Conservation (phyloP, 306 rosid genomes). For the Pachyrhizus erosus region DNA sequence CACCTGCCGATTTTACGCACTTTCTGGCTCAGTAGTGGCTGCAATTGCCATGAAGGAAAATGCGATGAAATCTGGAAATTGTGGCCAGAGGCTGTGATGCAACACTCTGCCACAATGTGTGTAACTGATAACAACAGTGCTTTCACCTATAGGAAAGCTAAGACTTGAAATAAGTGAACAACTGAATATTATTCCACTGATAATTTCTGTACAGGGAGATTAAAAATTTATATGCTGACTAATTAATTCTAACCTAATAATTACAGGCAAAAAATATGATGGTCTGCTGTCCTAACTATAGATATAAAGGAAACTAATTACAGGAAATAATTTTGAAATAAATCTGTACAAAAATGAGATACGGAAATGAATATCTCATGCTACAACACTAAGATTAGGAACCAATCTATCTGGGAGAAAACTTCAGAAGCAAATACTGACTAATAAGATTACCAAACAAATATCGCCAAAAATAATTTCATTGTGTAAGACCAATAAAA, state of each 20-base stretch:
- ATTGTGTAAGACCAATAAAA: neutral
- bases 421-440: neutral
- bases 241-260: neutral
- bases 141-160: neutral
- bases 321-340: neutral
- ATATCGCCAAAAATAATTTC: neutral
- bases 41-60: neutral
- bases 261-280: neutral
- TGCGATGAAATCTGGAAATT: neutral
- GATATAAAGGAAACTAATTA: neutral
- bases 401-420: constrained; percentile 6
- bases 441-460: constrained; percentile 16
- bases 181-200: neutral
- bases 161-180: neutral
- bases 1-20: too few species aligned
- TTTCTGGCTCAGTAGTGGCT: too few species aligned
- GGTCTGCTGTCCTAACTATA: neutral
- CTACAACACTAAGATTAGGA: neutral
- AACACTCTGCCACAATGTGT: neutral
- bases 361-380: neutral
- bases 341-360: neutral
- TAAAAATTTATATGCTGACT: neutral
- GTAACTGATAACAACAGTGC: neutral
- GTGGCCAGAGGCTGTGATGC: neutral
- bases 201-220: neutral